Evolutionary conservation across 768 basidiomycete species (phyloP).

Genomic region (Kwoniella sp.): DNA sequence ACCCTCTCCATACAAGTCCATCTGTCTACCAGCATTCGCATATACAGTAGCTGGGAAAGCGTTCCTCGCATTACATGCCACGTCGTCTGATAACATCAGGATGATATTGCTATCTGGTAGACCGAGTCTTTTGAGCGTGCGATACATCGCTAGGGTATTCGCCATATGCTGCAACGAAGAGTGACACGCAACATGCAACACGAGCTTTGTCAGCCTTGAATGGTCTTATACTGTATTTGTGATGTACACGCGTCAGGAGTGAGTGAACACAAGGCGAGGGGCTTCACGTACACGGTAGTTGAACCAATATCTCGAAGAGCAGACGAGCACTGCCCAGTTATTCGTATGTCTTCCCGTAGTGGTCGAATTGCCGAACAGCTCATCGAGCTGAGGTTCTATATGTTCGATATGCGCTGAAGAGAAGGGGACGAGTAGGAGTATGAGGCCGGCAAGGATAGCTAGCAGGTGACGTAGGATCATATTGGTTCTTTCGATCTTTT

Average conservation of each 20-base stretch:
- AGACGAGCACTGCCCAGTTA: conserved; percentile 98
- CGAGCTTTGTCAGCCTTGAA: too few species aligned
- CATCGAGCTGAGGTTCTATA: conserved; percentile 30
- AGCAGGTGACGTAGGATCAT: conserved; percentile 12
- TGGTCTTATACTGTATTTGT: too few species aligned
- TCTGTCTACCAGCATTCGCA: conserved; percentile 74
- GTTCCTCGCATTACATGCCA: conserved; percentile 89
- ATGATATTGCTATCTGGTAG: conserved; percentile 99
- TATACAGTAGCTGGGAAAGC: conserved; percentile 89
- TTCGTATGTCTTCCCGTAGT: conserved; percentile 70
- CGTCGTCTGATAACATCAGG: conserved; percentile 97
- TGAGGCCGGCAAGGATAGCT: conserved; percentile 1
- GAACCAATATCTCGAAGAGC: conserved; percentile 95
- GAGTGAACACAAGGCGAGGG: too few species aligned
- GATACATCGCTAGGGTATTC: conserved; percentile 97
- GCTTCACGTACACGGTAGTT: conserved; percentile 89
- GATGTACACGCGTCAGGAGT: too few species aligned
- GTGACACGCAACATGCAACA: too few species aligned
- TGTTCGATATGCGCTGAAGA: conserved; percentile 6
- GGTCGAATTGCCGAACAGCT: conserved; percentile 27
- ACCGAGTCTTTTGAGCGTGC: conserved; percentile 94
- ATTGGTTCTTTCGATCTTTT: neutral
- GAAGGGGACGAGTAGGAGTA: conserved; percentile 5
- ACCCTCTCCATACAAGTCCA: conserved; percentile 92
- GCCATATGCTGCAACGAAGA: conserved; percentile 78